phyloP scores from a whole-genome alignment of 2,329 filamentous ascomycete species.

The Sclerotinia nivalis region DNA sequence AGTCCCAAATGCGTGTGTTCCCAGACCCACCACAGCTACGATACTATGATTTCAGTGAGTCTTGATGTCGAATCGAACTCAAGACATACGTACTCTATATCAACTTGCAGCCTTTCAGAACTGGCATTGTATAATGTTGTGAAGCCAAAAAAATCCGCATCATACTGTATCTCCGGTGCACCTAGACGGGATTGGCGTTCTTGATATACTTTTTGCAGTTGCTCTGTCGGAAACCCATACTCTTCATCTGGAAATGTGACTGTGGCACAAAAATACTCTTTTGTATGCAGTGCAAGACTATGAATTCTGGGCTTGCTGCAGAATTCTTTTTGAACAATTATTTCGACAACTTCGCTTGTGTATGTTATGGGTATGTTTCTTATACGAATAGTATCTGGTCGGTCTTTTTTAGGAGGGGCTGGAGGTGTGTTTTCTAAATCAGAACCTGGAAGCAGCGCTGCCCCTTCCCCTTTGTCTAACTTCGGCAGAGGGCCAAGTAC shows the following conservation, averaged over 20 bases:
- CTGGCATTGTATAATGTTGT: constrained; percentile 16
- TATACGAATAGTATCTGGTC: constrained; percentile 21
- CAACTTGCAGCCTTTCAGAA: not conserved
- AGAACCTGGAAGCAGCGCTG: not conserved
- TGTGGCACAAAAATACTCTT: constrained; percentile 11
- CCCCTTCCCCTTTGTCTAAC: not conserved
- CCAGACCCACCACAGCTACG: constrained; percentile 19
- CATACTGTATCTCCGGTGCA: constrained; percentile 9
- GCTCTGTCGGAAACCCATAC: not conserved
- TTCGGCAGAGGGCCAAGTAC: not conserved
- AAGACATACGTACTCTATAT: constrained; percentile 14
- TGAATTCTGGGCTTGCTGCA: constrained; percentile 6
- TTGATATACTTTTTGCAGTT: not conserved
- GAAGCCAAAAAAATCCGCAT: constrained; percentile 12
- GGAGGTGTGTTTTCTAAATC: not conserved
- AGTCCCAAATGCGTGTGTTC: constrained; percentile 23
- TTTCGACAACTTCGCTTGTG: not conserved
- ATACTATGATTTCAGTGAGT: constrained; percentile 6
- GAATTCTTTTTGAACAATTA: not conserved
- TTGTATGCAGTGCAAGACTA: not conserved
- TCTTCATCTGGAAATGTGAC: constrained; percentile 12
- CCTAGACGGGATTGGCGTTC: not conserved
- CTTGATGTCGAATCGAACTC: no score
- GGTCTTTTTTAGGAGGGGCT: not conserved
- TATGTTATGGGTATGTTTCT: constrained; percentile 17